Base-by-base conservation (phyloP, 208 protist species). In the Crithidia brevicula region DNA sequence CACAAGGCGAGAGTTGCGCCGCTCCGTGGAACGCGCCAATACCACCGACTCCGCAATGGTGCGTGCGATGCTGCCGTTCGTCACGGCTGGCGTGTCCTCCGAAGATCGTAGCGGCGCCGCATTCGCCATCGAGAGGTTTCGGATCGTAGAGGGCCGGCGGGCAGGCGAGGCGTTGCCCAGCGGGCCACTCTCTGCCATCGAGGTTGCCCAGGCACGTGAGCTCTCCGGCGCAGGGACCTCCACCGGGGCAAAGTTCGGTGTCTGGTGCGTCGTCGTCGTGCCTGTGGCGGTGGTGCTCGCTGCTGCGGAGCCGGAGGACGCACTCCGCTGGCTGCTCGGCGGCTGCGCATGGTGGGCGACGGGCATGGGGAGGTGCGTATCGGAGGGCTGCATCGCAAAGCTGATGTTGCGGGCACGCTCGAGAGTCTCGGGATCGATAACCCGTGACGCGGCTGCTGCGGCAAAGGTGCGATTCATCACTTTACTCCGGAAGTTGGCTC, bases 381-480 rank as follows among this genome's bases (percentile, higher is more conserved):
- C 49, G 3, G 61, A 58, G 11, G 22, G 13, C 46, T 34, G 53
- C 18, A 36, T 3, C 10, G 31, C 52, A 25, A 71, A 47, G 30
- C 53, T 62, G 49, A 43, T 27, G 31, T 54, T 54, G 42, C 65
- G 43, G 7, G 53, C 65, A 27, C 65, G 54, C 27, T 62, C 42
- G 0, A 71, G 65, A 4, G 52, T 54, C 50, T 45, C 36, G 28
- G 57, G 33, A 45, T 68, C 46, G 22, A 66, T 11, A 20, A 65
- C 42, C 27, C 34, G 31, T 6, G 49, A 50, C 38, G 15, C 27
- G 15, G 49, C 54, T 15, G 53, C 60, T 11, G 54, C 49, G 1
- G 64, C 68, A 22, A 72, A 65, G n/a, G 77, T 78, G 36, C 71
- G 77, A 27, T 59, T 54, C 52, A 82, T 62, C 22, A 85, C 68